Evolutionary conservation across 805 yeast species (phyloP).

Genomic region (Pichia phayaonensis): DNA sequence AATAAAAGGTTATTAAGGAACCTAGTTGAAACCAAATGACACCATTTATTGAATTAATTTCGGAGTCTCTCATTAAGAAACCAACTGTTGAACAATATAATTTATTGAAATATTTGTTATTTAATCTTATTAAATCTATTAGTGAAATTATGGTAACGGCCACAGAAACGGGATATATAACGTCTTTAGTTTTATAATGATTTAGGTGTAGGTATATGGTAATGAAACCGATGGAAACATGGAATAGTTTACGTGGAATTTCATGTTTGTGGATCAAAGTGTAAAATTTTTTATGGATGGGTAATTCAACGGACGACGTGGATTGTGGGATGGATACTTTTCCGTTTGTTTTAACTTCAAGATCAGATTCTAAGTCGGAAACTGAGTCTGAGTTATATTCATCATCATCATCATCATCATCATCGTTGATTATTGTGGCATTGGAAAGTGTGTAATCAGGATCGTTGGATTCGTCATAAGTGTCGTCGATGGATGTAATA

Average conservation of each 20-base stretch:
- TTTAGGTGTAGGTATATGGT: constrained; percentile 65
- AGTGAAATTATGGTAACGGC: constrained; percentile 50
- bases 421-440: constrained; percentile 5
- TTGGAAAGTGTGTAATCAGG: constrained; percentile 21
- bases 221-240: constrained; percentile 80
- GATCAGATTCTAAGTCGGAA: not conserved
- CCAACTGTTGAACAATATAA: constrained; percentile 64
- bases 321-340: not conserved
- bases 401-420: constrained; percentile 3
- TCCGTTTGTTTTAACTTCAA: not conserved
- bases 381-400: not conserved
- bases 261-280: constrained; percentile 55
- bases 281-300: constrained; percentile 25
- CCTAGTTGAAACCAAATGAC: constrained; percentile 85
- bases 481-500: constrained; percentile 12
- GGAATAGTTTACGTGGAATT: constrained; percentile 80
- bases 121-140: constrained; percentile 64
- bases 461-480: constrained; percentile 23
- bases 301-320: not conserved
- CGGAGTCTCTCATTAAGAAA: constrained; percentile 77
- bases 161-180: constrained; percentile 51
- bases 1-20: constrained; percentile 55
- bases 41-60: constrained; percentile 70
- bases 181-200: constrained; percentile 47
- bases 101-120: constrained; percentile 52